phyloP scores from a whole-genome alignment of 495 filamentous ascomycete species.

The Aeminium ludgeri region DNA sequence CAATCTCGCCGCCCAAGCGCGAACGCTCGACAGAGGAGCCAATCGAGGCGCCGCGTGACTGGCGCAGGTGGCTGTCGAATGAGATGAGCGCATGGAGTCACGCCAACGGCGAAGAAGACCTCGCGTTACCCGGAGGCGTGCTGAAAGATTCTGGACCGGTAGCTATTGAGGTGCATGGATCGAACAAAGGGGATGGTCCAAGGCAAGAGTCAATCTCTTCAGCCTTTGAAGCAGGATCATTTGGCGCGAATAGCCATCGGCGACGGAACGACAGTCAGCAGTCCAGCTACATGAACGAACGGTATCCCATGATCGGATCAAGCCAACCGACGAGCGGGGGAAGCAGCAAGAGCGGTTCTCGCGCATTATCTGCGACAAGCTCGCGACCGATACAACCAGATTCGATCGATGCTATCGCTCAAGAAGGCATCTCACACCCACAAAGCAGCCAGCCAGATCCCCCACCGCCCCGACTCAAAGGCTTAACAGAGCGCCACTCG shows the following conservation, averaged over 20 bases:
- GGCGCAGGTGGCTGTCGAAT: constrained; percentile 22
- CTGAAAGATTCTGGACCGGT: constrained; percentile 1
- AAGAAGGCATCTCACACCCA: too few species aligned
- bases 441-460: too few species aligned
- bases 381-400: too few species aligned
- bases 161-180: too few species aligned
- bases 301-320: constrained; percentile 20
- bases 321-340: constrained; percentile 2
- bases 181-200: too few species aligned
- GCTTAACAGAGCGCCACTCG: too few species aligned
- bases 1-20: constrained; percentile 15
- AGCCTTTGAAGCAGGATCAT: too few species aligned
- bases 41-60: constrained; percentile 19
- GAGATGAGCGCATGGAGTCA: constrained; percentile 18
- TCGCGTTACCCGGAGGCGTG: constrained; percentile 5
- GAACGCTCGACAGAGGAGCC: constrained; percentile 1
- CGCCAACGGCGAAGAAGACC: constrained; percentile 4
- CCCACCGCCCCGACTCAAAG: too few species aligned
- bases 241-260: neutral
- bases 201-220: too few species aligned
- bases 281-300: constrained; percentile 22
- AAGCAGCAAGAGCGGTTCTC: too few species aligned
- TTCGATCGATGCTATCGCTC: too few species aligned
- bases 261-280: constrained; percentile 2
- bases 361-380: too few species aligned